A percentile compares a stretch with the other conserved stretches of the same genome.
phyloP scores from a whole-genome alignment of 768 basidiomycete genomes.

The Dacryopinax spathularia region DNA sequence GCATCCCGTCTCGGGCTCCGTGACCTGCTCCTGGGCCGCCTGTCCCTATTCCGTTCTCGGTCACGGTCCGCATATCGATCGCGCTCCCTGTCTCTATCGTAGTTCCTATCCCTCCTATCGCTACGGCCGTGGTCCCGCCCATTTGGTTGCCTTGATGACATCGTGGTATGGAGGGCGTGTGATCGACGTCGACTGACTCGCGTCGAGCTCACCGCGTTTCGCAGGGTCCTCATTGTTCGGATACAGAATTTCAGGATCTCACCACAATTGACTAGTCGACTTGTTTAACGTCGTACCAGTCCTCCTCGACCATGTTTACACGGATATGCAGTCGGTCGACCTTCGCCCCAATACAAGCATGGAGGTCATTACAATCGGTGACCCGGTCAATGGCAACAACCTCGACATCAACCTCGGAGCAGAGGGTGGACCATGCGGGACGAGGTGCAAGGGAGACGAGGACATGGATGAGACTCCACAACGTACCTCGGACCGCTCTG shows the following conservation, averaged over 20 bases:
- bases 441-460: too few relatives aligned
- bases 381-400: not conserved
- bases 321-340: not conserved
- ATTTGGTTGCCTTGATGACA: slow-evolving; percentile 42
- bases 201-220: not conserved
- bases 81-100: slow-evolving; percentile 52
- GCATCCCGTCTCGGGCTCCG: slow-evolving; percentile 16
- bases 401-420: not conserved
- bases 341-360: not conserved
- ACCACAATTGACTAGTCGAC: not conserved
- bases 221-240: not conserved
- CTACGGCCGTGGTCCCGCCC: slow-evolving; percentile 5
- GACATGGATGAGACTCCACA: not conserved
- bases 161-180: slow-evolving; percentile 14
- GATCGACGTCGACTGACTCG: not conserved
- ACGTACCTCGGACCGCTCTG: slow-evolving; percentile 37
- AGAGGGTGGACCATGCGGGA: too few relatives aligned
- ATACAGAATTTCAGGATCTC: not conserved
- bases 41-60: slow-evolving; percentile 36
- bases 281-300: not conserved
- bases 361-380: not conserved
- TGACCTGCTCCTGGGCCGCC: slow-evolving; percentile 18
- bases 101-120: slow-evolving; percentile 24
- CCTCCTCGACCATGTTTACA: not conserved
- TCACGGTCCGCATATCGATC: slow-evolving; percentile 25